Evolutionary conservation across 202 grass and related monocot genomes (phyloP).

Genomic region (Zoysia matrella): DNA sequence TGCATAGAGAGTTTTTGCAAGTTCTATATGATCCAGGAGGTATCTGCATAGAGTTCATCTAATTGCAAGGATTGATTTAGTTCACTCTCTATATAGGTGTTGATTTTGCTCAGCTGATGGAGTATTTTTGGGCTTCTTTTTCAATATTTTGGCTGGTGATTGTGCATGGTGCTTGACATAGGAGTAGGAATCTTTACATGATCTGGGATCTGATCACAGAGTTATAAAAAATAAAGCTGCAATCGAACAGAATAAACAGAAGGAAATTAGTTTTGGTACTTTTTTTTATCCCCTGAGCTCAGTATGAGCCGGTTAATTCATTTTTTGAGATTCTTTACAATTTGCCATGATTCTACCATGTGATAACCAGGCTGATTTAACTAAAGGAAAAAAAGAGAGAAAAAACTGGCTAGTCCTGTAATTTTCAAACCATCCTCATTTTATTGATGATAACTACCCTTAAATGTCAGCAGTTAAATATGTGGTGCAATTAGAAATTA

Average conservation of each 20-base stretch:
- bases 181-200: not conserved
- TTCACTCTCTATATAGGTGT: slow-evolving; percentile 21
- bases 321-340: not conserved
- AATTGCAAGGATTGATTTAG: slow-evolving; percentile 46
- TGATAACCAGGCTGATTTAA: slow-evolving; percentile 12
- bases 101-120: not conserved
- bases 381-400: no score
- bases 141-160: not conserved
- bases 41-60: slow-evolving; percentile 53
- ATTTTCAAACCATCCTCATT: not conserved
- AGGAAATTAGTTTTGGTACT: not conserved
- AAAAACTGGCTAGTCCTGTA: not conserved
- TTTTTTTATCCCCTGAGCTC: not conserved
- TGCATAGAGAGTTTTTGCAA: slow-evolving; percentile 49
- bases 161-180: slow-evolving; percentile 10
- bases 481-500: not conserved
- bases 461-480: not conserved
- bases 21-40: slow-evolving; percentile 49
- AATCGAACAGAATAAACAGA: slow-evolving; percentile 22
- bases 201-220: not conserved
- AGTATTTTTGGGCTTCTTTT: slow-evolving; percentile 14
- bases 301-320: not conserved
- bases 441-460: not conserved
- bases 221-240: not conserved
- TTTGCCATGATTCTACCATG: not conserved